Evolutionary conservation across 2,329 filamentous ascomycete genomes (phyloP), one percentile per base, ranked within the genome.

Genomic region (Incumbomyces lentus): DNA sequence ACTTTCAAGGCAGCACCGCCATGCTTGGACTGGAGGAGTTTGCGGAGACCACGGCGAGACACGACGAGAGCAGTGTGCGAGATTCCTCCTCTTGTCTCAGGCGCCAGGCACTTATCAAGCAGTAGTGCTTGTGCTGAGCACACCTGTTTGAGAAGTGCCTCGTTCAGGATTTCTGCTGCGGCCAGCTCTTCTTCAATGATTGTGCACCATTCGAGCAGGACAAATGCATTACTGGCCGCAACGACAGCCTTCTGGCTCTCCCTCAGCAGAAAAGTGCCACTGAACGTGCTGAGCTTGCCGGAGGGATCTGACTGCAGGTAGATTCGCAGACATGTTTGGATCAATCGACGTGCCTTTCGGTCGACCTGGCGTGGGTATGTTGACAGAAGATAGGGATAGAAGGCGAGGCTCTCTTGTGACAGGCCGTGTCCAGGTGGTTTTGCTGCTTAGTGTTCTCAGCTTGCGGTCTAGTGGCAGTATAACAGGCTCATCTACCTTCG

Each of bases 311-410:
- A 29, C 26, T 26, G 19, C 49, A 89, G 73, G 54, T 90, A 72
- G 43, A 79, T 73, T 53, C 73, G 69, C 47, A 98, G 74, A 62
- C 89, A 95, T 67, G 76, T 73, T 63, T 95, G 85, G 29, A 88
- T 87, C 32, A 86, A 87, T 57, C 81, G 76, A 56, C 92, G 79
- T 37, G 92, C 96, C 54, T 78, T 71, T 58, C 89, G 81, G 67
- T 98, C 92, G 65, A 81, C 70, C 66, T 96, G 98, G 57, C 84
- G 79, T 51, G 86, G 78, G 61, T 95, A 88, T 43, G 89, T 95
- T 62, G 80, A 79, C 68, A 96, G 90, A 29, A 98, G 77, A 30
- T 88, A 70, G 51, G 79, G 75, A 52, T 94, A 69, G 44, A 92
- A 64, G 62, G 65, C 62, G 48, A 68, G 57, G 74, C 62, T 49